Conservation (phyloP, 2,329 filamentous ascomycete genomes). For the Neopestalotiopsis rosae region DNA sequence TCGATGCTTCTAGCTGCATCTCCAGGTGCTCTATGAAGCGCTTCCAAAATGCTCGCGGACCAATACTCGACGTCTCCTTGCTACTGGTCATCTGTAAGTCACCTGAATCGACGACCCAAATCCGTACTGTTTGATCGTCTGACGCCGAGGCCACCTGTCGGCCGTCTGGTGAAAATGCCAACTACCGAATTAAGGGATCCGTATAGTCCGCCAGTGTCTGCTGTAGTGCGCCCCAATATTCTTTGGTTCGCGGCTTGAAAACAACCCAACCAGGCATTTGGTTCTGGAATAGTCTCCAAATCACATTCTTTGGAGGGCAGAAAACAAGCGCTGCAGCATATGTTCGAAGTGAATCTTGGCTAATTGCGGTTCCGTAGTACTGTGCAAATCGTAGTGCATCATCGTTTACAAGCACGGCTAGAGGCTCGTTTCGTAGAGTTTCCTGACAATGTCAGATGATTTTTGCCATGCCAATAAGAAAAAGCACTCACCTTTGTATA, state of each 20-base stretch:
- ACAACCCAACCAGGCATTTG: conserved; percentile 27
- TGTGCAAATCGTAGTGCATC: conserved; percentile 37
- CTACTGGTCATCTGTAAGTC: no score
- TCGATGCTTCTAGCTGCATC: no score
- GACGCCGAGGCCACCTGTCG: no score
- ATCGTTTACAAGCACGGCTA: conserved; percentile 30
- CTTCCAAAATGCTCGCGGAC: no score
- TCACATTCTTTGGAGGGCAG: conserved; percentile 30
- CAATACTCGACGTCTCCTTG: no score
- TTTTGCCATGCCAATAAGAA: conserved; percentile 1
- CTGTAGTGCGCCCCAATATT: no score
- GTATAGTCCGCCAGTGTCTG: no score
- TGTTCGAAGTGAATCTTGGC: conserved; percentile 35
- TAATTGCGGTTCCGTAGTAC: conserved; percentile 24
- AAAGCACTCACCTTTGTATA: conserved; percentile 17
- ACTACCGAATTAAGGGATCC: no score
- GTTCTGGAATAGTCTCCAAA: conserved; percentile 23
- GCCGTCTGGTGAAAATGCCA: no score
- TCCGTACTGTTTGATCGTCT: no score
- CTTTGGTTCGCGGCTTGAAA: conserved; percentile 12
- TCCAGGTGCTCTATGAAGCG: no score
- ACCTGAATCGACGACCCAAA: no score
- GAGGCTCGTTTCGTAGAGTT: not conserved
- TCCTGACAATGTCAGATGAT: not conserved
- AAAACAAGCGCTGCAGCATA: conserved; percentile 41